phyloP scores from a whole-genome alignment of 305 asterid species.

The Fraxinus paxiana region DNA sequence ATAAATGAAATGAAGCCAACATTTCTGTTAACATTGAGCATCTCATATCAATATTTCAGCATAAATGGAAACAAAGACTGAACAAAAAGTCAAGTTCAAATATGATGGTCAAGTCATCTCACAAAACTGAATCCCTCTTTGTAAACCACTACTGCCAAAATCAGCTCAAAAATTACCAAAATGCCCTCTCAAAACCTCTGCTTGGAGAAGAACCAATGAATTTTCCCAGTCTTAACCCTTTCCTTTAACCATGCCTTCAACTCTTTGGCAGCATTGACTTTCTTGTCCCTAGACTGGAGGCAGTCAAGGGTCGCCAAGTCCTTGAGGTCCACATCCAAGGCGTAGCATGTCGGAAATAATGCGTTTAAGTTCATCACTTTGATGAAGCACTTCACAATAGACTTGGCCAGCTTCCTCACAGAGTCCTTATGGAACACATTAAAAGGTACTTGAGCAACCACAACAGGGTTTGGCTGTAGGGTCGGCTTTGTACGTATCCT shows the following conservation, averaged over 20 bases:
- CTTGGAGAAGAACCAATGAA: background rate
- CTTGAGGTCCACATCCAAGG: background rate
- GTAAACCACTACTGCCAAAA: background rate
- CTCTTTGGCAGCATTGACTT: background rate
- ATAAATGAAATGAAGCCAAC: background rate
- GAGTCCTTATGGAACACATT: background rate
- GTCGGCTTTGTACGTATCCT: background rate
- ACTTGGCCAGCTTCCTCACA: background rate
- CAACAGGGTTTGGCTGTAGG: background rate
- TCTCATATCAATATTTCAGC: background rate
- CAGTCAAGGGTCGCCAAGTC: background rate
- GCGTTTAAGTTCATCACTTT: background rate
- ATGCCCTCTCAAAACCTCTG: background rate
- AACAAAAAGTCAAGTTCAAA: background rate
- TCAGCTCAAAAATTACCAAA: background rate
- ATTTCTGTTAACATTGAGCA: background rate
- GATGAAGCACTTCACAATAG: background rate
- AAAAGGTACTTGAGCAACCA: background rate
- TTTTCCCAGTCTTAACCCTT: background rate
- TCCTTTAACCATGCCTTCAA: background rate
- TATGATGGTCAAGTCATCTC: background rate
- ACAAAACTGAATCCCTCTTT: background rate
- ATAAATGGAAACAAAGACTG: background rate
- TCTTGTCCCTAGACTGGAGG: background rate
- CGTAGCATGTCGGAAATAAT: background rate